Evolutionary conservation across 2,329 filamentous ascomycete species (phyloP).

Genomic region (Cladophialophora exuberans): DNA sequence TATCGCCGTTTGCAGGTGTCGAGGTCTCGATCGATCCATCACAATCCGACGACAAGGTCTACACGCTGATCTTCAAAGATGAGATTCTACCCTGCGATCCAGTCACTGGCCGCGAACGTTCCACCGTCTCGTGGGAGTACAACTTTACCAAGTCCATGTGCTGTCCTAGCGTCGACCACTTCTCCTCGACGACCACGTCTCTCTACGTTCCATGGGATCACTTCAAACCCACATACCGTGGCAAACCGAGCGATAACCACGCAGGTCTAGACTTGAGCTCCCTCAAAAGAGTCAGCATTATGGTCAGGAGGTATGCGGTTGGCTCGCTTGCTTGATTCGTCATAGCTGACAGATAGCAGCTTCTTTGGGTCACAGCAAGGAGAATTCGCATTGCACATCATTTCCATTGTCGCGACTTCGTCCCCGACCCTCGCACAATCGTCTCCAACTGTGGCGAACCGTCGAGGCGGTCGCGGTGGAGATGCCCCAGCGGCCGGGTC

Average conservation of each 20-base stretch:
- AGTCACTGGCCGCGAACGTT: conserved; percentile 70
- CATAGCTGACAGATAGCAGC: conserved; percentile 46
- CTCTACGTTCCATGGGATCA: conserved; percentile 66
- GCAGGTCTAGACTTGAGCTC: conserved; percentile 60
- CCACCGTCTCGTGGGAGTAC: conserved; percentile 73
- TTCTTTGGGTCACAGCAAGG: conserved; percentile 77
- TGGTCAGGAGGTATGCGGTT: conserved; percentile 72
- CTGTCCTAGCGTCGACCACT: conserved; percentile 23
- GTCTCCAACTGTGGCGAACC: conserved; percentile 2
- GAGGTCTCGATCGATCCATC: conserved; percentile 52
- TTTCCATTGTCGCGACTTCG: conserved; percentile 15
- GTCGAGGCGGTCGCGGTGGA: background rate
- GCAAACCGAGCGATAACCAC: conserved; percentile 62
- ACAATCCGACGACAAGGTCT: conserved; percentile 65
- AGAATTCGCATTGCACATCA: conserved; percentile 51
- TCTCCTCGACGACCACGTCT: conserved; percentile 30
- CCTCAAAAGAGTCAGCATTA: conserved; percentile 71
- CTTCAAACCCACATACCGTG: conserved; percentile 74
- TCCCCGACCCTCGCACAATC: conserved; percentile 4
- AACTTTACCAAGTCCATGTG: conserved; percentile 55
- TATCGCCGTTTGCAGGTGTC: conserved; percentile 66
- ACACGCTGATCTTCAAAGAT: conserved; percentile 77
- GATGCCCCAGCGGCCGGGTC: background rate
- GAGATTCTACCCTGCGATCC: conserved; percentile 59
- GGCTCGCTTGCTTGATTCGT: conserved; percentile 8